Percentiles rank a stretch among this genome's conserved stretches.
Conservation (phyloP, 768 basidiomycete species). For the Leccinum olivaceopallidum region DNA sequence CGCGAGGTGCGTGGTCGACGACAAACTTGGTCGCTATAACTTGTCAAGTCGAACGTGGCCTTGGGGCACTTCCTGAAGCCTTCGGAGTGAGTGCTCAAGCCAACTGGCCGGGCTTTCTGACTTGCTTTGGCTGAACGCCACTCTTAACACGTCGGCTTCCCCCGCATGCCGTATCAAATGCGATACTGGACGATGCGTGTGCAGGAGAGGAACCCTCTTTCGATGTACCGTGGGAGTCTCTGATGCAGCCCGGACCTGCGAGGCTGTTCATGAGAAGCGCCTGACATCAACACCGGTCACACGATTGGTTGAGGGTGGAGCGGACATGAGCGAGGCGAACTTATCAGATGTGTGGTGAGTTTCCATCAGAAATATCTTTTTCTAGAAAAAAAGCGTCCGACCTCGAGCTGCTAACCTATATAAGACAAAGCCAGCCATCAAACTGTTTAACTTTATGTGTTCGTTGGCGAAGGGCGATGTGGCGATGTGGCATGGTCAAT, state of each 20-base stretch:
- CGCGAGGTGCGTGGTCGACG: constrained; percentile 38
- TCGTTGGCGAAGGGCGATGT: constrained; percentile 21
- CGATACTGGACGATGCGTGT: constrained; percentile 33
- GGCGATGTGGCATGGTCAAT: constrained; percentile 1
- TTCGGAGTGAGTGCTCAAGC: constrained; percentile 22
- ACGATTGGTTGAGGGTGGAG: constrained; percentile 17
- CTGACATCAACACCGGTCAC: constrained; percentile 19
- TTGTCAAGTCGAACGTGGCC: constrained; percentile 36
- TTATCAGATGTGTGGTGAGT: constrained; percentile 31
- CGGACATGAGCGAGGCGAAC: constrained; percentile 21
- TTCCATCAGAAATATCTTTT: constrained; percentile 24
- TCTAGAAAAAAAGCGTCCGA: constrained; percentile 28
- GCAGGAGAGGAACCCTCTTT: constrained; percentile 16
- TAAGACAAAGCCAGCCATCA: constrained; percentile 34
- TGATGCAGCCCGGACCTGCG: constrained; percentile 26
- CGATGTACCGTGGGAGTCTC: constrained; percentile 20
- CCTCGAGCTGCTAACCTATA: constrained; percentile 27
- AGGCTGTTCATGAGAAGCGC: constrained; percentile 12
- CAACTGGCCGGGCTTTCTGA: not conserved
- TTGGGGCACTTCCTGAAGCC: constrained; percentile 31
- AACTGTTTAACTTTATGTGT: constrained; percentile 32
- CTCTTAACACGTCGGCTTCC: constrained; percentile 27
- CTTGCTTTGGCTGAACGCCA: not conserved
- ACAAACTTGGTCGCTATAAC: constrained; percentile 37
- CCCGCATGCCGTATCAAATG: constrained; percentile 25